phyloP scores from a whole-genome alignment of 352 stramenopile species.

The Phytophthora sp. region DNA sequence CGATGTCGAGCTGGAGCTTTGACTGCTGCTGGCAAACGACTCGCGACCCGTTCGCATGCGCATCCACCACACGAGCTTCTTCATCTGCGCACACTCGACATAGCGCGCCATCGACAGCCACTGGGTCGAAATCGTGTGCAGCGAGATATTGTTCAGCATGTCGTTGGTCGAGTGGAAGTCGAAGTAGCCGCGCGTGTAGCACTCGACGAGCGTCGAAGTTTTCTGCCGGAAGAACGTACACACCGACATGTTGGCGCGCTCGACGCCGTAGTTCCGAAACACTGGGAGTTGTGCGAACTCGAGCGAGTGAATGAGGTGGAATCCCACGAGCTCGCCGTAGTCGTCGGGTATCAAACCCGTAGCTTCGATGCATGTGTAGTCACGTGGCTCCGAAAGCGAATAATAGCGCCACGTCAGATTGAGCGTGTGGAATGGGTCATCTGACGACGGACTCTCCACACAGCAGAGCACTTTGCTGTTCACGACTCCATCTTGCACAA shows the following conservation, averaged over 20 bases:
- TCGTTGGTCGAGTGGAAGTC: constrained; percentile 49
- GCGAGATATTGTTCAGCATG: constrained; percentile 54
- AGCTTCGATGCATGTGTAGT: constrained; percentile 65
- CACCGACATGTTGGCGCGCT: constrained; percentile 57
- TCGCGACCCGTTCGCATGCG: constrained; percentile 41
- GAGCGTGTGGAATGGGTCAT: constrained; percentile 59
- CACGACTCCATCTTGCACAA: constrained; percentile 53
- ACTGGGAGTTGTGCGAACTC: constrained; percentile 49
- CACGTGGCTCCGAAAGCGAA: constrained; percentile 44
- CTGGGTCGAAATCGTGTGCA: constrained; percentile 49
- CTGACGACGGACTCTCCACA: constrained; percentile 37
- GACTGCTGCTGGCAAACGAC: constrained; percentile 47
- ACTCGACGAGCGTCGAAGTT: constrained; percentile 41
- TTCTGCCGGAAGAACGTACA: constrained; percentile 53
- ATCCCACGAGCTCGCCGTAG: constrained; percentile 52
- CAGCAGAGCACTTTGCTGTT: constrained; percentile 42
- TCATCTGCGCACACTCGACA: constrained; percentile 52
- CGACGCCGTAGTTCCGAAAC: constrained; percentile 41
- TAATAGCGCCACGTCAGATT: constrained; percentile 61
- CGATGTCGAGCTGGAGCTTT: constrained; percentile 40
- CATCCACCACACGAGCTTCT: constrained; percentile 57
- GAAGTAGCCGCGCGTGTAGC: constrained; percentile 54
- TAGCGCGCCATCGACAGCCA: constrained; percentile 46
- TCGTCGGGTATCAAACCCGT: constrained; percentile 47
- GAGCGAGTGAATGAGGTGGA: constrained; percentile 65